These are phyloP conservation scores for Fonsecaea monophora DNA, from an alignment of 2,329 filamentous ascomycete species.

Conservation along the genomic window DNA sequence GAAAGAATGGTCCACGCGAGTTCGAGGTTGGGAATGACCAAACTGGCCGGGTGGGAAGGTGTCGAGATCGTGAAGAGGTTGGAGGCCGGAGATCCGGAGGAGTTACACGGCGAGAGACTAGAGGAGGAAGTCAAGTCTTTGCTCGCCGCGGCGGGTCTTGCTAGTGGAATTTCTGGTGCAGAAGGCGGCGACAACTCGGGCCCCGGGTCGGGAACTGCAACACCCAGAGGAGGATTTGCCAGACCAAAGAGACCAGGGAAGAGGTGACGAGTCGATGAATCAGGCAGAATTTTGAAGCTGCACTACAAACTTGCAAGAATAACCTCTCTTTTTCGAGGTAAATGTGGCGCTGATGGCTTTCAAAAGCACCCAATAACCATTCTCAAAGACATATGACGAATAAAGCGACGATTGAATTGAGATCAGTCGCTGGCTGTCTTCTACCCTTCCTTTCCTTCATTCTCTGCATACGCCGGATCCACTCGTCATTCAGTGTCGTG, in stretches of 20 bases:
- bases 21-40: slow-evolving; percentile 61
- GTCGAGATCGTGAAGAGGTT: slow-evolving; percentile 66
- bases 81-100: slow-evolving; percentile 65
- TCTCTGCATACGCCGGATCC: not conserved
- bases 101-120: slow-evolving; percentile 61
- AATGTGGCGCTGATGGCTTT: not conserved
- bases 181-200: slow-evolving; percentile 23
- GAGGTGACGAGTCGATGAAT: slow-evolving; percentile 30
- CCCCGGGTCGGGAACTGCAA: slow-evolving; percentile 54
- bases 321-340: not conserved
- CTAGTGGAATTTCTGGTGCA: slow-evolving; percentile 14
- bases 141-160: slow-evolving; percentile 18
- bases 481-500: too few relatives aligned
- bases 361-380: not conserved
- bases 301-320: not conserved
- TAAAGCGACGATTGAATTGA: not conserved
- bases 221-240: slow-evolving; percentile 62
- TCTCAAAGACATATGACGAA: not conserved
- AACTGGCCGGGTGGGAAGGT: slow-evolving; percentile 62
- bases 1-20: slow-evolving; percentile 71
- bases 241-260: slow-evolving; percentile 68
- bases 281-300: not conserved
- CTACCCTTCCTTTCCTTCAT: not conserved
- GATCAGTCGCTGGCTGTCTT: not conserved
- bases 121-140: slow-evolving; percentile 56